Evolutionary conservation across 1,284 basidiomycete genomes (phyloP).

Genomic region (Rhodotorula sp.): DNA sequence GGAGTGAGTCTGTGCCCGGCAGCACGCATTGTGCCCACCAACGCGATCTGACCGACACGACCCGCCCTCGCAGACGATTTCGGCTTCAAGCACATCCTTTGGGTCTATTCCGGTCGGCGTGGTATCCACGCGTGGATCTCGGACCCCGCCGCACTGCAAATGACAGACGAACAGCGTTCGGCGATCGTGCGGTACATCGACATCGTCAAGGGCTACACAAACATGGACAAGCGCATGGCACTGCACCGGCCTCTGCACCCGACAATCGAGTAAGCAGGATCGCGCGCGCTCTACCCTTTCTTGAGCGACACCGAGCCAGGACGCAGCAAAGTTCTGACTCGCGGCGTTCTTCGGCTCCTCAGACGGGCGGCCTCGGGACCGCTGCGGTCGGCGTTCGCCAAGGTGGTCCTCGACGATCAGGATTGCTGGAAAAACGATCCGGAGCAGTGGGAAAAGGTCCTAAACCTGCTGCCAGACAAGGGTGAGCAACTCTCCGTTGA

Average conservation of each 20-base stretch:
- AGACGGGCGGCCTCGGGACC: slow-evolving; percentile 53
- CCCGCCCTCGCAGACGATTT: slow-evolving; percentile 43
- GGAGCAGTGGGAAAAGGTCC: slow-evolving; percentile 70
- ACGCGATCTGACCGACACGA: background rate
- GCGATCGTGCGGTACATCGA: slow-evolving; percentile 84
- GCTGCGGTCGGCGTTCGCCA: slow-evolving; percentile 61
- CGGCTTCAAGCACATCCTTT: slow-evolving; percentile 73
- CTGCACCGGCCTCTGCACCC: slow-evolving; percentile 64
- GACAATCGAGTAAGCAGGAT: slow-evolving; percentile 60
- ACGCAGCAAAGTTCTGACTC: background rate
- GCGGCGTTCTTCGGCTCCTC: background rate
- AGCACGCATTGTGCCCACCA: background rate
- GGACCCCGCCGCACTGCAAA: slow-evolving; percentile 77
- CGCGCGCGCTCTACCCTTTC: no score
- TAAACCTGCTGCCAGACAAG: slow-evolving; percentile 71
- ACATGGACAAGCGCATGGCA: slow-evolving; percentile 81
- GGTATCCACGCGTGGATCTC: slow-evolving; percentile 99
- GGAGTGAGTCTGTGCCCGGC: slow-evolving; percentile 54
- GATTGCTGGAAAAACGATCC: slow-evolving; percentile 69
- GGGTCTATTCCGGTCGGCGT: slow-evolving; percentile 98
- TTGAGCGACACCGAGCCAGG: no score
- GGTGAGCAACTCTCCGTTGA: slow-evolving; percentile 44
- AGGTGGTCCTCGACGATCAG: slow-evolving; percentile 78
- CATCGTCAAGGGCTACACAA: slow-evolving; percentile 77
- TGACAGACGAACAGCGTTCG: slow-evolving; percentile 87